phyloP scores from a whole-genome alignment of 768 basidiomycete species.

The Solioccasus polychromus region DNA sequence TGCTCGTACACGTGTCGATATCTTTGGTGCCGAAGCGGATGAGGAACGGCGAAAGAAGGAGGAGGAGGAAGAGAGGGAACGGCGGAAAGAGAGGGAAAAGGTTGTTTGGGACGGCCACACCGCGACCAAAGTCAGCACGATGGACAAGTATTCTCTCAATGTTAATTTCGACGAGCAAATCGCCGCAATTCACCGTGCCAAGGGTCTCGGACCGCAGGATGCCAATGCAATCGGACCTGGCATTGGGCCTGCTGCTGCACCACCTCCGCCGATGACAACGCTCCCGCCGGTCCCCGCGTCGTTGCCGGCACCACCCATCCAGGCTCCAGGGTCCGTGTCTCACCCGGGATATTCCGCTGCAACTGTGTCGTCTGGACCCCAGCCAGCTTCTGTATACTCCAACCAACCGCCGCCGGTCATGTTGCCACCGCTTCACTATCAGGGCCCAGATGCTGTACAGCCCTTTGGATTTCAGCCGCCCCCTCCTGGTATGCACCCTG shows the following conservation, averaged over 20 bases:
- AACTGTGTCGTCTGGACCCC: constrained; percentile 87
- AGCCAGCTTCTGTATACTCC: constrained; percentile 75
- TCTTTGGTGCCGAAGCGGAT: constrained; percentile 93
- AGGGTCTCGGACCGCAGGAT: constrained; percentile 85
- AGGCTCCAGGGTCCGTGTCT: constrained; percentile 39
- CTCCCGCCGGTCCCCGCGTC: constrained; percentile 71
- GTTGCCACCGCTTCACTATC: constrained; percentile 83
- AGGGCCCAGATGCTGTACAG: constrained; percentile 71
- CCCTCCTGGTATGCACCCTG: constrained; percentile 63
- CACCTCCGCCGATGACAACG: constrained; percentile 56
- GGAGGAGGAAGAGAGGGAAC: constrained; percentile 81
- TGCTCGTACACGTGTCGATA: constrained; percentile 93
- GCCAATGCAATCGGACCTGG: constrained; percentile 81
- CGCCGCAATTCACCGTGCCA: constrained; percentile 90
- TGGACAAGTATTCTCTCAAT: constrained; percentile 90
- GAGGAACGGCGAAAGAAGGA: constrained; percentile 85
- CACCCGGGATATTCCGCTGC: constrained; percentile 72
- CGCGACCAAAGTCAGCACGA: constrained; percentile 84
- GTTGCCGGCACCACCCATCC: constrained; percentile 65
- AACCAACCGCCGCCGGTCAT: constrained; percentile 64
- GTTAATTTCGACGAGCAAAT: constrained; percentile 99
- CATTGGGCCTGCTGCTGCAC: constrained; percentile 78
- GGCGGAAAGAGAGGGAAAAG: constrained; percentile 86
- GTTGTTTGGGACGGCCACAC: constrained; percentile 99
- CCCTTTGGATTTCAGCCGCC: constrained; percentile 80